phyloP scores from a whole-genome alignment of 495 filamentous ascomycete species.

The Podospora tetraspora region DNA sequence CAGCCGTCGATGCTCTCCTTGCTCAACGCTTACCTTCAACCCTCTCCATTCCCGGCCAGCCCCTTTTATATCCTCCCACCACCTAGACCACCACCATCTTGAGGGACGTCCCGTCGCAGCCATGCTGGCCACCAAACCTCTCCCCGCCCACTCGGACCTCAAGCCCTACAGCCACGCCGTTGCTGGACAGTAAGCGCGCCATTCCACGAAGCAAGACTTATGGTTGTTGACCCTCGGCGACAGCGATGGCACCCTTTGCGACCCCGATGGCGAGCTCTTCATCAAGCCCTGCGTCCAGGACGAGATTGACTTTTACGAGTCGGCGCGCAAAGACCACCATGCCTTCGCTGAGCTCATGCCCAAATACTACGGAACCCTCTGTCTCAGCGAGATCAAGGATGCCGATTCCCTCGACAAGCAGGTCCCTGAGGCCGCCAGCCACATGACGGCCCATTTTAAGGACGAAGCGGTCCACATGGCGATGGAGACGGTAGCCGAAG shows the following conservation, averaged over 20 bases:
- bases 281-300: constrained; percentile 88
- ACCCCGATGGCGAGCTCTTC: constrained; percentile 75
- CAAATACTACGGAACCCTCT: constrained; percentile 72
- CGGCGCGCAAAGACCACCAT: constrained; percentile 56
- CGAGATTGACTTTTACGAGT: constrained; percentile 92
- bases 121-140: constrained; percentile 28
- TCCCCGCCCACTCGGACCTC: constrained; percentile 51
- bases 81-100: neutral
- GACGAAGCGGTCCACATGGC: constrained; percentile 33
- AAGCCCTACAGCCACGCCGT: constrained; percentile 74
- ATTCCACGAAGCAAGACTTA: neutral
- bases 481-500: constrained; percentile 25
- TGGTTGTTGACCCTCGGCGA: constrained; percentile 12
- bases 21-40: neutral
- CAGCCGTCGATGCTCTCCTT: neutral
- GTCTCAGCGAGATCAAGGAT: constrained; percentile 42
- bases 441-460: constrained; percentile 40
- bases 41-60: neutral
- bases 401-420: constrained; percentile 48
- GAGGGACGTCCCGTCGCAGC: constrained; percentile 9
- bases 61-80: neutral
- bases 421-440: constrained; percentile 39
- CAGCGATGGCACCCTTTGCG: constrained; percentile 88
- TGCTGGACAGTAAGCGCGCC: constrained; percentile 81
- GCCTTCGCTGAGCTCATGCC: constrained; percentile 76